phyloP scores from a whole-genome alignment of 495 filamentous ascomycete genomes.

The Paragyromitra xinjiangensis region DNA sequence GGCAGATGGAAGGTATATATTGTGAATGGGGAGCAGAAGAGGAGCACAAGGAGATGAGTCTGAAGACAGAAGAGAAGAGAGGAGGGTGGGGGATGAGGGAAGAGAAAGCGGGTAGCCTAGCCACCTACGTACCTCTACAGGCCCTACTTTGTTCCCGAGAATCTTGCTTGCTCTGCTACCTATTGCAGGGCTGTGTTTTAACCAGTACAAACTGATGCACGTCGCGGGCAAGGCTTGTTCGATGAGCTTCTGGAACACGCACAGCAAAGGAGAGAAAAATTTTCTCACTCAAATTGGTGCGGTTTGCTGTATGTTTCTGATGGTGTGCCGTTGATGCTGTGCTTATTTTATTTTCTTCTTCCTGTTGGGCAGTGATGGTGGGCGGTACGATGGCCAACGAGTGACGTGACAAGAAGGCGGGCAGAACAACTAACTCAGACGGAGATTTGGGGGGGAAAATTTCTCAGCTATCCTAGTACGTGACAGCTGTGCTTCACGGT shows the following conservation, averaged over 20 bases:
- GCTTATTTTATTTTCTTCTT: conserved; percentile 4
- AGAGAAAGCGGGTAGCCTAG: conserved; percentile 46
- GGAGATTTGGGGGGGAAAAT: background rate
- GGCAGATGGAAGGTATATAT: conserved; percentile 24
- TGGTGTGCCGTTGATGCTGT: conserved; percentile 7
- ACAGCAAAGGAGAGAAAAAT: background rate
- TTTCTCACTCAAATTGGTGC: conserved; percentile 40
- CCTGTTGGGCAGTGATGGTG: conserved; percentile 23
- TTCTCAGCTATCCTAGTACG: conserved; percentile 29
- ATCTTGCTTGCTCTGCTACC: conserved; percentile 19
- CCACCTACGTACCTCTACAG: conserved; percentile 40
- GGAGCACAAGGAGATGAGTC: background rate
- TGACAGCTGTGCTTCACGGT: conserved; percentile 25
- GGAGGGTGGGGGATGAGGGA: conserved; percentile 21
- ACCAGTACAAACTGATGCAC: conserved; percentile 23
- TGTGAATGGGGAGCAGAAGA: background rate
- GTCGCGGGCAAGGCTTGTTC: conserved; percentile 43
- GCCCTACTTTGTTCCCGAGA: conserved; percentile 13
- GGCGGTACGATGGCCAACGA: conserved; percentile 17
- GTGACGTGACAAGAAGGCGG: conserved; percentile 37
- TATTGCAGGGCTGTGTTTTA: conserved; percentile 35
- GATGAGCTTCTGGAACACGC: conserved; percentile 41
- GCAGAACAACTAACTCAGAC: conserved; percentile 29
- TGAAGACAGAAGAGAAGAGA: conserved; percentile 9
- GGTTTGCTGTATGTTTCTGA: background rate